Evolutionary conservation across 2,329 filamentous ascomycete genomes (phyloP).

Genomic region (Chaetomiaceae sp.): DNA sequence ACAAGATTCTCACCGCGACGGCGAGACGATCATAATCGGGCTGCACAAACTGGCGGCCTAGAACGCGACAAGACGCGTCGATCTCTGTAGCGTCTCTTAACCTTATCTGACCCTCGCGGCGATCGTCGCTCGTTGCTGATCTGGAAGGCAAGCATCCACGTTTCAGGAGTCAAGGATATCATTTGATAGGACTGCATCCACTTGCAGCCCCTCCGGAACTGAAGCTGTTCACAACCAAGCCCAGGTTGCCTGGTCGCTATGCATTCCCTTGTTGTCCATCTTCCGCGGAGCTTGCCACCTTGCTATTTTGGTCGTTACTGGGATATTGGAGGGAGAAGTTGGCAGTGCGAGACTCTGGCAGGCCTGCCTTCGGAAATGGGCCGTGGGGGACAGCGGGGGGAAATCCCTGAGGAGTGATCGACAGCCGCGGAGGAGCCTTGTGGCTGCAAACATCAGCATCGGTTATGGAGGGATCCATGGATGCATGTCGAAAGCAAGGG

Average conservation of each 20-base stretch:
- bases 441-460: too few relatives aligned
- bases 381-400: constrained; percentile 4
- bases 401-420: not conserved
- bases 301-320: not conserved
- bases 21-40: not conserved
- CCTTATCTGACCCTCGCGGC: not conserved
- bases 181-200: too few relatives aligned
- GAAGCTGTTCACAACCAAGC: too few relatives aligned
- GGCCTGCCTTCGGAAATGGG: too few relatives aligned
- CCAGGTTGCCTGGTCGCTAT: not conserved
- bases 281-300: not conserved
- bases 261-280: not conserved
- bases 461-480: too few relatives aligned
- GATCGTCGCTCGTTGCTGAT: not conserved
- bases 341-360: not conserved
- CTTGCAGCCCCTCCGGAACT: too few relatives aligned
- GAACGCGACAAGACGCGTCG: not conserved
- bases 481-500: too few relatives aligned
- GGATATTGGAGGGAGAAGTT: not conserved
- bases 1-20: too few relatives aligned
- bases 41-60: not conserved
- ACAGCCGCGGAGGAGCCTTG: not conserved
- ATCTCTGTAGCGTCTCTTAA: not conserved
- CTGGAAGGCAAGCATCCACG: constrained; percentile 8
- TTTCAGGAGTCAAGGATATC: not conserved